Conservation (phyloP, 192 early-diverging fungal species). For the Coemansia sp. region DNA sequence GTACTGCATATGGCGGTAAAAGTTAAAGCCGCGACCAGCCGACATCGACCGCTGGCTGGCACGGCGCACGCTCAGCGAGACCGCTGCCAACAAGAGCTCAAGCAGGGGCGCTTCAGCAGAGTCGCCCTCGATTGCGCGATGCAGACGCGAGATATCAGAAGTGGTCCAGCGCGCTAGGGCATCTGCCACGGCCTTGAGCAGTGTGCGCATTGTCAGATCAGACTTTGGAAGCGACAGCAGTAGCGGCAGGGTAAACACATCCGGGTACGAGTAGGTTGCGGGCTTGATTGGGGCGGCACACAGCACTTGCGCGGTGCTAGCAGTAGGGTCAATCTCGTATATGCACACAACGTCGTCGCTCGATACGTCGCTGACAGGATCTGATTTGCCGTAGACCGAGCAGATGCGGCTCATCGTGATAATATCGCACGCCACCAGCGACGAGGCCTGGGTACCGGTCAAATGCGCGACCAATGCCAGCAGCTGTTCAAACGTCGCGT, state of each 20-base stretch:
- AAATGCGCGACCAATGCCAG: slow-evolving; percentile 59
- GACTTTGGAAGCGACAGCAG: slow-evolving; percentile 20
- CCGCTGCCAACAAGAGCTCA: slow-evolving; percentile 30
- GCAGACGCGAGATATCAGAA: slow-evolving; percentile 24
- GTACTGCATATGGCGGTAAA: no score
- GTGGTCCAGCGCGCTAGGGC: slow-evolving; percentile 33
- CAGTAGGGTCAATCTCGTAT: slow-evolving; percentile 32
- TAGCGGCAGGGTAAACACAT: slow-evolving; percentile 34
- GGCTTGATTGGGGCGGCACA: slow-evolving; percentile 12
- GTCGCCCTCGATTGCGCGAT: slow-evolving; percentile 14
- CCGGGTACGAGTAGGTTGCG: slow-evolving; percentile 12
- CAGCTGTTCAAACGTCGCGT: slow-evolving; percentile 58
- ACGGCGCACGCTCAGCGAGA: slow-evolving; percentile 26
- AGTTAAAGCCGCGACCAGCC: no score
- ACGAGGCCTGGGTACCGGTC: slow-evolving; percentile 3
- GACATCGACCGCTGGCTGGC: slow-evolving; percentile 16
- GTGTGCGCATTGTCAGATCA: slow-evolving; percentile 23
- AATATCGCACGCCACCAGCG: slow-evolving; percentile 33
- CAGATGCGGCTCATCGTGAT: slow-evolving; percentile 18
- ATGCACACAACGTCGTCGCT: slow-evolving; percentile 21
- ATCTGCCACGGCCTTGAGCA: slow-evolving; percentile 28
- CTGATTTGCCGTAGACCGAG: slow-evolving; percentile 22
- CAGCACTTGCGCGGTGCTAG: slow-evolving; percentile 21
- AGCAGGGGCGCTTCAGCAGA: slow-evolving; percentile 13
- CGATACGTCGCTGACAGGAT: slow-evolving; percentile 25